Evolutionary conservation across 306 rosid genomes (phyloP).

Genomic region (Ceratonia siliqua): DNA sequence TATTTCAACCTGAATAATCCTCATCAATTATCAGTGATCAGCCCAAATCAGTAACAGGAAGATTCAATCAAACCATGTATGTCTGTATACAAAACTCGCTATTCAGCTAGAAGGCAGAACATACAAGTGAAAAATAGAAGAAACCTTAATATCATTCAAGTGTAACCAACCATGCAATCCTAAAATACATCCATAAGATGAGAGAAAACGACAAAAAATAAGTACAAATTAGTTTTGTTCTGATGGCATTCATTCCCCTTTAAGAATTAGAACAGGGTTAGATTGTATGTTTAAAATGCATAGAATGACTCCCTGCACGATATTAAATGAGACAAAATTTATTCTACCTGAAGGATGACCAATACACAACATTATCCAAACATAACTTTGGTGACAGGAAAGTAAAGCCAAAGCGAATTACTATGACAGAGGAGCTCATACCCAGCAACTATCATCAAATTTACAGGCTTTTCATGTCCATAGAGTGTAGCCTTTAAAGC

Average conservation of each 20-base stretch:
- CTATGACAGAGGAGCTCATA: conserved; percentile 42
- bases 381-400: not conserved
- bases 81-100: not conserved
- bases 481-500: conserved; percentile 73
- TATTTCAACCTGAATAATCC: conserved; percentile 15
- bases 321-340: not conserved
- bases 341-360: not conserved
- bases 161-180: not conserved
- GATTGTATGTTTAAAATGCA: conserved; percentile 14
- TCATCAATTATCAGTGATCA: not conserved
- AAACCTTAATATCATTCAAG: not conserved
- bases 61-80: not conserved
- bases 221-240: conserved; percentile 5
- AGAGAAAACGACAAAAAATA: not conserved
- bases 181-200: not conserved
- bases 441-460: conserved; percentile 75
- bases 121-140: not conserved
- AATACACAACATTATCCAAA: conserved; percentile 3
- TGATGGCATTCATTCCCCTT: not conserved
- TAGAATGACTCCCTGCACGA: not conserved
- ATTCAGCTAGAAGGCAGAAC: not conserved
- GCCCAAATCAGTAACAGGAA: not conserved
- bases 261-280: not conserved
- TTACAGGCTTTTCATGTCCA: conserved; percentile 81
- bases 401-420: conserved; percentile 5